A percentile compares a stretch with the other conserved stretches of the same genome.
Evolutionary conservation across 768 basidiomycete genomes (phyloP).

Genomic region (Auriscalpium orientale): DNA sequence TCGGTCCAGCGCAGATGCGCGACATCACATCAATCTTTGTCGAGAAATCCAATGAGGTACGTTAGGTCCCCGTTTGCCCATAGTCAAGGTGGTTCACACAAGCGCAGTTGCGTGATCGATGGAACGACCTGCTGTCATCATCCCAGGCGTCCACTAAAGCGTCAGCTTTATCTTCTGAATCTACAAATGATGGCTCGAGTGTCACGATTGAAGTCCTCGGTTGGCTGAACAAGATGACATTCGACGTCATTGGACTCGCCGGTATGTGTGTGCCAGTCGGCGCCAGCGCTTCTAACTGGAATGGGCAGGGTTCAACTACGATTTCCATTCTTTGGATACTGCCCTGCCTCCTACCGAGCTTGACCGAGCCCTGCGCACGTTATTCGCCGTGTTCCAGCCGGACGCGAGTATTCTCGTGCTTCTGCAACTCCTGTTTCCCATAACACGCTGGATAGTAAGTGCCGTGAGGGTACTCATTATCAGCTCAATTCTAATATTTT

Average conservation of each 20-base stretch:
- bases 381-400: slow-evolving; percentile 16
- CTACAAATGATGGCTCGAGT: neutral
- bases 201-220: slow-evolving; percentile 4
- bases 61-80: neutral
- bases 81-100: neutral
- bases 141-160: neutral
- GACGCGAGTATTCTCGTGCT: slow-evolving; percentile 18
- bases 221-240: slow-evolving; percentile 17
- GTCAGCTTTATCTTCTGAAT: too few relatives aligned
- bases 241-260: slow-evolving; percentile 20
- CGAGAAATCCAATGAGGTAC: slow-evolving; percentile 1
- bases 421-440: slow-evolving; percentile 28
- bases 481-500: too few relatives aligned
- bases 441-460: slow-evolving; percentile 25
- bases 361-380: slow-evolving; percentile 25
- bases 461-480: slow-evolving; percentile 22
- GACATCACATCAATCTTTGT: slow-evolving; percentile 1
- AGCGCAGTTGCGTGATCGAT: slow-evolving; percentile 22
- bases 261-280: neutral
- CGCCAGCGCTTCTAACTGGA: too few relatives aligned
- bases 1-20: slow-evolving; percentile 1
- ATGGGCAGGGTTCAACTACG: slow-evolving; percentile 28
- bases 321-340: slow-evolving; percentile 26
- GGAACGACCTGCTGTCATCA: slow-evolving; percentile 8
- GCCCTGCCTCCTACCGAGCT: slow-evolving; percentile 23